Evolutionary conservation across 306 rosid species (phyloP).

Genomic region (Senna tora): DNA sequence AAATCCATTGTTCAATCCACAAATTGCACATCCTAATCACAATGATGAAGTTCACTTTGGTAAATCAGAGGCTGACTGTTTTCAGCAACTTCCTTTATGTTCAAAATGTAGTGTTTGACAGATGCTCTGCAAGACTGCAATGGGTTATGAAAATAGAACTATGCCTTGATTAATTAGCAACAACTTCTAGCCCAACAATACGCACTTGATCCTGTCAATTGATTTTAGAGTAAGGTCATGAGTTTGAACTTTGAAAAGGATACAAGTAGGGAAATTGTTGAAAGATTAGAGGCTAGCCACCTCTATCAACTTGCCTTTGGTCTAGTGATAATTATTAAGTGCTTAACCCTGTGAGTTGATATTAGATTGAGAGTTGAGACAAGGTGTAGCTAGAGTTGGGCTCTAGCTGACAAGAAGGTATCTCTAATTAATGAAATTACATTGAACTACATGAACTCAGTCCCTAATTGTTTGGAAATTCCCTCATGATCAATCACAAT

Average conservation of each 20-base stretch:
- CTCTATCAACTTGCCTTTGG: not conserved
- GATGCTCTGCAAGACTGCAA: not conserved
- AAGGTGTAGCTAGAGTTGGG: not conserved
- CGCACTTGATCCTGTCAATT: not conserved
- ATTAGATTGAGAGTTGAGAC: not conserved
- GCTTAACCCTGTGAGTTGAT: not conserved
- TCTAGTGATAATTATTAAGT: not conserved
- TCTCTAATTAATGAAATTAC: not conserved
- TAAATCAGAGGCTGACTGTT: not conserved
- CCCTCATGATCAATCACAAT: slow-evolving; percentile 1
- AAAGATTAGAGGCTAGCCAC: not conserved
- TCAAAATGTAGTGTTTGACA: not conserved
- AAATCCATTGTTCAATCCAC: not conserved
- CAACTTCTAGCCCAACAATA: not conserved
- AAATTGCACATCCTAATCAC: not conserved
- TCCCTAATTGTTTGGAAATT: not conserved
- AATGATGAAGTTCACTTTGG: not conserved
- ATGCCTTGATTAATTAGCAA: not conserved
- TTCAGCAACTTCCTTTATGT: not conserved
- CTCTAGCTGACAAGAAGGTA: not conserved
- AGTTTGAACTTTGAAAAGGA: not conserved
- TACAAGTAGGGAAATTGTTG: not conserved
- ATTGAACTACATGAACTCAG: not conserved
- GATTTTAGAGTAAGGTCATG: not conserved
- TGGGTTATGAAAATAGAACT: not conserved